These are phyloP conservation scores for Alternaria novae-zelandiae DNA, from an alignment of 2,329 filamentous ascomycete species.

Conservation along the genomic window DNA sequence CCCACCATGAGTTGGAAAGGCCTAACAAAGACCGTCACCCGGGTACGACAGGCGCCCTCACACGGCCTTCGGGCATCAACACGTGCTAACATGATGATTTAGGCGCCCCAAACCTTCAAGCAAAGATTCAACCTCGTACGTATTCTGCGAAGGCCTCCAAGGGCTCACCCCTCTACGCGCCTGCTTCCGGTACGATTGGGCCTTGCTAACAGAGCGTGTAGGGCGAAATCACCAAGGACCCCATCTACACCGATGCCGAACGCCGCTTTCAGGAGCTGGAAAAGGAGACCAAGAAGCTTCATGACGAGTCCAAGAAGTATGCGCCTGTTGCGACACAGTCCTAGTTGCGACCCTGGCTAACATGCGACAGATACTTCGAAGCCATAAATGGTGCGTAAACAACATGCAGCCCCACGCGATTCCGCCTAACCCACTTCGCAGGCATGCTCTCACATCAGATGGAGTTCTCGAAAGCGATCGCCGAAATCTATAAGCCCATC, in stretches of 20 bases:
- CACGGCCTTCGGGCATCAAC: constrained; percentile 13
- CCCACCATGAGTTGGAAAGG: constrained; percentile 91
- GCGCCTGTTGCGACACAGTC: constrained; percentile 9
- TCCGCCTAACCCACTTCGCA: constrained; percentile 40
- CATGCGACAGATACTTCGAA: constrained; percentile 73
- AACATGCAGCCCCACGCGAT: not conserved
- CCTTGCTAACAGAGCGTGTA: constrained; percentile 35
- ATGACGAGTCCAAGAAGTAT: constrained; percentile 90
- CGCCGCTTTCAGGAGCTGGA: constrained; percentile 93
- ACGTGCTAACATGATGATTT: constrained; percentile 28
- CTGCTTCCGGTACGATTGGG: constrained; percentile 21
- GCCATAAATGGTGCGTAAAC: constrained; percentile 78
- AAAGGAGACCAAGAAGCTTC: constrained; percentile 92
- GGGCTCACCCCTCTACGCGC: constrained; percentile 18
- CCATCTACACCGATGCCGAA: constrained; percentile 93
- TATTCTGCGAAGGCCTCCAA: not conserved
- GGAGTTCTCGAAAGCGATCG: constrained; percentile 94
- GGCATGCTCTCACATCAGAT: constrained; percentile 97
- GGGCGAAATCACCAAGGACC: constrained; percentile 93
- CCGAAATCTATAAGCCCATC: constrained; percentile 97
- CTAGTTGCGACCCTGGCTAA: constrained; percentile 22
- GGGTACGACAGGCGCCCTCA: constrained; percentile 63
- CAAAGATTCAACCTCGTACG: constrained; percentile 82
- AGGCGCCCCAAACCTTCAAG: constrained; percentile 92
- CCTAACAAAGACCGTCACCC: constrained; percentile 85